Conservation (phyloP, 495 filamentous ascomycete genomes). For the Letharia columbiana region DNA sequence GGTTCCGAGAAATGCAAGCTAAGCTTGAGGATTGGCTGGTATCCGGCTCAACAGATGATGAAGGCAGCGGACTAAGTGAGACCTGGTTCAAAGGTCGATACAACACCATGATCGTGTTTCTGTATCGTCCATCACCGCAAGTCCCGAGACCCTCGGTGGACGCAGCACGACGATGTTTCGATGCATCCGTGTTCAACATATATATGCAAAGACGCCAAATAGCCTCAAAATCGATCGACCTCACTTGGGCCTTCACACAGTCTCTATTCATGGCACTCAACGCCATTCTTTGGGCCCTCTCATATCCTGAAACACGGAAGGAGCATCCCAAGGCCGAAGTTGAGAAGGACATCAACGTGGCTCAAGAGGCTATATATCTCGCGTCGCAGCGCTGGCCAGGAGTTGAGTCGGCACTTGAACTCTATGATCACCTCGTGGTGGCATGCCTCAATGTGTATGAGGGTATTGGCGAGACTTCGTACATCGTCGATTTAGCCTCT, state of each 20-base stretch:
- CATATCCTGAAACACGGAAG: slow-evolving; percentile 70
- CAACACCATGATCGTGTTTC: slow-evolving; percentile 75
- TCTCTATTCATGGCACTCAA: slow-evolving; percentile 81
- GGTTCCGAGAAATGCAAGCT: slow-evolving; percentile 70
- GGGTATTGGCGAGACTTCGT: slow-evolving; percentile 51
- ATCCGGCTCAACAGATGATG: slow-evolving; percentile 51
- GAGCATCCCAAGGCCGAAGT: slow-evolving; percentile 61
- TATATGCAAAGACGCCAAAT: slow-evolving; percentile 69
- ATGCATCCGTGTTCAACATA: slow-evolving; percentile 73
- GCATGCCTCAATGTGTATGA: slow-evolving; percentile 79
- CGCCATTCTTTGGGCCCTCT: slow-evolving; percentile 79
- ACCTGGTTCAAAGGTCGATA: slow-evolving; percentile 66
- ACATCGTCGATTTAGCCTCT: slow-evolving; percentile 55
- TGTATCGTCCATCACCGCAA: slow-evolving; percentile 83
- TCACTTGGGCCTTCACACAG: slow-evolving; percentile 87
- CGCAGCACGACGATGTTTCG: slow-evolving; percentile 70
- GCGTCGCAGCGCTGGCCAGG: slow-evolving; percentile 84
- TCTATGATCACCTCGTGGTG: slow-evolving; percentile 70
- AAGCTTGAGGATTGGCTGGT: slow-evolving; percentile 69
- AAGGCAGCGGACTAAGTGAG: slow-evolving; percentile 55
- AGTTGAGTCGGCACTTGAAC: slow-evolving; percentile 66
- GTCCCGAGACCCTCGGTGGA: slow-evolving; percentile 68
- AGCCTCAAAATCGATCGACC: slow-evolving; percentile 60
- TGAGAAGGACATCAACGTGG: slow-evolving; percentile 57
- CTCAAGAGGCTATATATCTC: slow-evolving; percentile 63